These are phyloP conservation scores for Hypericum androsaemum DNA, from an alignment of 345 rosid genomes.

Conservation along the genomic window DNA sequence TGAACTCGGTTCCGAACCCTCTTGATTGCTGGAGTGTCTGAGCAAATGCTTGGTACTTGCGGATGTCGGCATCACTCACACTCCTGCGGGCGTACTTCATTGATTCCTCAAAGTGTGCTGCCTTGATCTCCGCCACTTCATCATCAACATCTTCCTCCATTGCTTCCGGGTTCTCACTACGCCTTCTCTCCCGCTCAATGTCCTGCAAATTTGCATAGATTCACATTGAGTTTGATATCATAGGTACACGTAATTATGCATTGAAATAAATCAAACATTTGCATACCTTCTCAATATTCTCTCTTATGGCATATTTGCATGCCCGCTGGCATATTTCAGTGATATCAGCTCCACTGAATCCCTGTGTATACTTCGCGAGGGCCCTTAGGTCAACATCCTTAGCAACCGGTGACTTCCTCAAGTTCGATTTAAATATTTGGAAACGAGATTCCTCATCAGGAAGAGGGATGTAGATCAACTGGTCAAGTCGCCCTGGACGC, in stretches of 20 bases:
- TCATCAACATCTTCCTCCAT: constrained; percentile 5
- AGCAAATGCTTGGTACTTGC: constrained; percentile 8
- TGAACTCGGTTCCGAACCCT: constrained; percentile 7
- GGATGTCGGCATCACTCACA: constrained; percentile 4
- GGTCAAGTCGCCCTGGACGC: constrained; percentile 4
- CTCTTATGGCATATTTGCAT: constrained; percentile 3
- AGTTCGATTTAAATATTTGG: neutral
- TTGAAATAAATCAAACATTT: neutral
- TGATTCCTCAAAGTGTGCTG: constrained; percentile 3
- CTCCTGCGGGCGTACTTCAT: constrained; percentile 4
- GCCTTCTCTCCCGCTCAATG: constrained; percentile 3
- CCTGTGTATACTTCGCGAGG: constrained; percentile 1
- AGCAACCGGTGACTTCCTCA: constrained; percentile 3
- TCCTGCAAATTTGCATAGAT: neutral
- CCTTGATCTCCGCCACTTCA: constrained; percentile 4
- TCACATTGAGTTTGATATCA: neutral
- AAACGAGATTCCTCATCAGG: constrained; percentile 6
- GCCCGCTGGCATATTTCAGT: constrained; percentile 4
- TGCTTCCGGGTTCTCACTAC: constrained; percentile 1
- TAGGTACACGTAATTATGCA: neutral
- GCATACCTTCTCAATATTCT: constrained; percentile 3
- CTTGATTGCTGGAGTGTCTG: constrained; percentile 4
- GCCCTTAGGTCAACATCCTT: constrained; percentile 3
- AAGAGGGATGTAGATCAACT: constrained; percentile 1
- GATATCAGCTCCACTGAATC: constrained; percentile 1